phyloP scores from a whole-genome alignment of 1,284 basidiomycete species.

The Sporisorium reilianum region DNA sequence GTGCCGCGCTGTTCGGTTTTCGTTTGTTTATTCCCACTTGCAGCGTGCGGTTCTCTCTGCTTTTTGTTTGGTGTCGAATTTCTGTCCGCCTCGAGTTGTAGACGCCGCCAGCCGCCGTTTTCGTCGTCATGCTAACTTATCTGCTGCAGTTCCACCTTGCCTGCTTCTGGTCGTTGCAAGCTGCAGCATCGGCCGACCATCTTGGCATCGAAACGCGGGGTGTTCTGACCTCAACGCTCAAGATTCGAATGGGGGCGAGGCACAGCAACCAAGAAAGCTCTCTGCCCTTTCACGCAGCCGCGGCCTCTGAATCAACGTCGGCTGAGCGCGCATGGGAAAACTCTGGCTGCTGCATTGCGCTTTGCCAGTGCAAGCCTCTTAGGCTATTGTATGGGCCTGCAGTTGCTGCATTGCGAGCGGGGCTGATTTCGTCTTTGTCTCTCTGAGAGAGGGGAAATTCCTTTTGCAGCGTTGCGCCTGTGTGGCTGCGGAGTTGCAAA shows the following conservation, averaged over 20 bases:
- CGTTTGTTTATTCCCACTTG: not conserved
- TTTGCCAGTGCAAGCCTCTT: not conserved
- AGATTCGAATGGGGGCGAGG: not conserved
- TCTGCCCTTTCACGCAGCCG: slow-evolving; percentile 2
- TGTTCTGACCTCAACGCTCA: not conserved
- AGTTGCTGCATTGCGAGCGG: not conserved
- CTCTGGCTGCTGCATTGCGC: not conserved
- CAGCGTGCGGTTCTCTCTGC: not conserved
- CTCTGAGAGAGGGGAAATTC: not conserved
- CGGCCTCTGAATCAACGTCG: not conserved
- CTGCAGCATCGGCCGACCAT: too few relatives aligned
- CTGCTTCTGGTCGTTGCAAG: too few relatives aligned
- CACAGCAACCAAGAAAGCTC: not conserved
- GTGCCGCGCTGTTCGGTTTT: not conserved
- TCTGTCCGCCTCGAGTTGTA: not conserved
- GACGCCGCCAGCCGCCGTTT: too few relatives aligned
- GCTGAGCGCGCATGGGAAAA: not conserved
- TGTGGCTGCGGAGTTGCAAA: not conserved
- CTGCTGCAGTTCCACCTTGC: too few relatives aligned
- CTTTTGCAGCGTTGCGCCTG: not conserved
- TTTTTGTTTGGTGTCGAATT: too few relatives aligned
- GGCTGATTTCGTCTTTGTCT: not conserved
- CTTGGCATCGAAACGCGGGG: not conserved
- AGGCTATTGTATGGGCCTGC: not conserved
- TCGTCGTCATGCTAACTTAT: too few relatives aligned